Evolutionary conservation across 2,329 filamentous ascomycete genomes (phyloP).

Genomic region (Trichoderma harzianum): DNA sequence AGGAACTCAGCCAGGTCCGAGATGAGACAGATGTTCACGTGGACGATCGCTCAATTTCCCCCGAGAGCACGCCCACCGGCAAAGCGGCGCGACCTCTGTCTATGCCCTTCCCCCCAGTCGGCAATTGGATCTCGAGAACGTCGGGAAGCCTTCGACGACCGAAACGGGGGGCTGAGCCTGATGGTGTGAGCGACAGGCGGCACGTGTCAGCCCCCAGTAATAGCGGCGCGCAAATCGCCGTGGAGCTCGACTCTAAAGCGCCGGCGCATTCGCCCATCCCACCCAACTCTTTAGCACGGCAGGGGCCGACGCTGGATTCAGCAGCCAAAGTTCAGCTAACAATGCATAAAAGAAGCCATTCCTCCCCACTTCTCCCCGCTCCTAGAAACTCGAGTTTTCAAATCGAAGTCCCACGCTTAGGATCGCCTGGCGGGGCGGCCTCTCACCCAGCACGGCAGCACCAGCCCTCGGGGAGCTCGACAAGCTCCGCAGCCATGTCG

Average conservation of each 20-base stretch:
- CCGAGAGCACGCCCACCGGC: slow-evolving; percentile 42
- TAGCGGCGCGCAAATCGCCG: slow-evolving; percentile 30
- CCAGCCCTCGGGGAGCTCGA: slow-evolving; percentile 43
- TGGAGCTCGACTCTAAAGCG: slow-evolving; percentile 25
- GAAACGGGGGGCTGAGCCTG: slow-evolving; percentile 47
- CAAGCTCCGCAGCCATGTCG: slow-evolving; percentile 41
- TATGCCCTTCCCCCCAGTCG: slow-evolving; percentile 56
- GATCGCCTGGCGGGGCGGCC: slow-evolving; percentile 39
- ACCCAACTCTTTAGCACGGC: slow-evolving; percentile 16
- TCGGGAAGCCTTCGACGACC: slow-evolving; percentile 53
- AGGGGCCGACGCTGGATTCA: slow-evolving; percentile 22
- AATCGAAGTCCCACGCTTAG: slow-evolving; percentile 49
- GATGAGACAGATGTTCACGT: not conserved
- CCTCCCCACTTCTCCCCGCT: slow-evolving; percentile 55
- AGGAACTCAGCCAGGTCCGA: slow-evolving; percentile 19
- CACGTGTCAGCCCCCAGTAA: slow-evolving; percentile 51
- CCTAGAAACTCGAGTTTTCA: slow-evolving; percentile 54
- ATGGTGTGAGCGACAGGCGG: slow-evolving; percentile 44
- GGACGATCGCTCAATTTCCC: slow-evolving; percentile 22
- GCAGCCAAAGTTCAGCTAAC: slow-evolving; percentile 14
- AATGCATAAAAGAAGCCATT: slow-evolving; percentile 39
- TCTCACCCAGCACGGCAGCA: slow-evolving; percentile 37
- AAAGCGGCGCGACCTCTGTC: slow-evolving; percentile 53
- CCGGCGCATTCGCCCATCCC: slow-evolving; percentile 25
- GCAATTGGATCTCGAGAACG: slow-evolving; percentile 53